Evolutionary conservation across 192 early-diverging fungal species (phyloP).

Genomic region (Coemansia sp.): DNA sequence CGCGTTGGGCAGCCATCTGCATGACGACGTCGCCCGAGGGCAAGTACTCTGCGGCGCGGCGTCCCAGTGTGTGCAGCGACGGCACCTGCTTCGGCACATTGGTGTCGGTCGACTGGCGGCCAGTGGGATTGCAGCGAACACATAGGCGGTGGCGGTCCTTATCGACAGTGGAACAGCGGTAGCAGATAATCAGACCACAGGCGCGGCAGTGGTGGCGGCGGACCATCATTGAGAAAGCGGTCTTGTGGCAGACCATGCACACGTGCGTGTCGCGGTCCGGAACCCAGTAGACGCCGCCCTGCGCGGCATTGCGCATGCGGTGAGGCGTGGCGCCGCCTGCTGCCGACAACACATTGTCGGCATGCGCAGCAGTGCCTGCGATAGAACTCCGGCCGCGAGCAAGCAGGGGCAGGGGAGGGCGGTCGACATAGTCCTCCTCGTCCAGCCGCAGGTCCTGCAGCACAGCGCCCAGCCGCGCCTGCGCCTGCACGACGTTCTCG

Average conservation of each 20-base stretch:
- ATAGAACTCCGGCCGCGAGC: slow-evolving; percentile 46
- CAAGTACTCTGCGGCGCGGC: slow-evolving; percentile 33
- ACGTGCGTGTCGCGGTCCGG: slow-evolving; percentile 43
- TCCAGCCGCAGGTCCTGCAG: slow-evolving; percentile 50
- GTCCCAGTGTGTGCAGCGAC: slow-evolving; percentile 35
- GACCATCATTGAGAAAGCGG: slow-evolving; percentile 54
- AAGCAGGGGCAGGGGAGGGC: slow-evolving; percentile 29
- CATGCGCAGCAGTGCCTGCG: slow-evolving; percentile 13
- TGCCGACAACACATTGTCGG: not conserved
- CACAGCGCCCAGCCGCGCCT: slow-evolving; percentile 4
- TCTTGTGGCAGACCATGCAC: slow-evolving; percentile 53
- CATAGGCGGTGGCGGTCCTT: slow-evolving; percentile 24
- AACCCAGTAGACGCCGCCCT: slow-evolving; percentile 49
- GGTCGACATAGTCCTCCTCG: slow-evolving; percentile 48
- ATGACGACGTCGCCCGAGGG: slow-evolving; percentile 20
- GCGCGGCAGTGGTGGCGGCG: slow-evolving; percentile 52
- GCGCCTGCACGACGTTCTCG: slow-evolving; percentile 21
- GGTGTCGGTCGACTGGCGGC: not conserved
- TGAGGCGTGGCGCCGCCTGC: not conserved
- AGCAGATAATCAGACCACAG: slow-evolving; percentile 54
- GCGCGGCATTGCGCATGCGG: slow-evolving; percentile 12
- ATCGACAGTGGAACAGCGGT: slow-evolving; percentile 42
- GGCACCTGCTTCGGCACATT: slow-evolving; percentile 8
- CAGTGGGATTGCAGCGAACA: slow-evolving; percentile 22
- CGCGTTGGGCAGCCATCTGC: slow-evolving; percentile 30